Conservation (phyloP, 2,329 filamentous ascomycete species). For the Madurella mycetomatis region DNA sequence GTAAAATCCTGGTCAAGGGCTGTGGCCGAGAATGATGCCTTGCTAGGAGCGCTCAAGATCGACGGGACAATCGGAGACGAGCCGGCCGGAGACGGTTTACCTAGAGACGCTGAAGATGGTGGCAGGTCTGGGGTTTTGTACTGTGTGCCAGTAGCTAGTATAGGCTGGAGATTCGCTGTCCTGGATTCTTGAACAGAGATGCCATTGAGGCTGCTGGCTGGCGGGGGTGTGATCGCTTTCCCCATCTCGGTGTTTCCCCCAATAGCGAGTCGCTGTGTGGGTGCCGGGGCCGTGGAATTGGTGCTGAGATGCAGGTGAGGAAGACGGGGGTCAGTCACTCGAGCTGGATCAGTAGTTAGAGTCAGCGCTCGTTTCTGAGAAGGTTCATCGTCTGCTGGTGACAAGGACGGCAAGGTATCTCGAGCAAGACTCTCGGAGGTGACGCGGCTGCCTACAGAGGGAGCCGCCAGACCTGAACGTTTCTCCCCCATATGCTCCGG, state of each 20-base stretch:
- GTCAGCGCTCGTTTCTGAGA: conserved; percentile 2
- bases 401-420: neutral
- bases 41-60: neutral
- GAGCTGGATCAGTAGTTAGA: conserved; percentile 6
- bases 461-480: conserved; percentile 1
- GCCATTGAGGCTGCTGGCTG: neutral
- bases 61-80: neutral
- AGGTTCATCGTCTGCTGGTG: neutral
- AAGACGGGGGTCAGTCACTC: neutral
- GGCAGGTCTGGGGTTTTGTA: conserved; percentile 4
- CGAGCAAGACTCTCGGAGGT: neutral
- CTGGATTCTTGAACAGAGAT: neutral
- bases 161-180: conserved; percentile 10
- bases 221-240: neutral
- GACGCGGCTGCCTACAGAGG: neutral
- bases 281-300: neutral
- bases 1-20: neutral
- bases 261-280: neutral
- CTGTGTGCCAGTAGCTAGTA: conserved; percentile 14
- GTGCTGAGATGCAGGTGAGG: neutral
- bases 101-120: neutral
- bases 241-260: neutral
- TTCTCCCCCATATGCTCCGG: conserved; percentile 19
- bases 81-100: neutral
- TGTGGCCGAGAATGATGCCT: neutral